A percentile compares a stretch with the other conserved stretches of the same genome.
Conservation (phyloP, 352 stramenopile species). For the Phytophthora crassamura region DNA sequence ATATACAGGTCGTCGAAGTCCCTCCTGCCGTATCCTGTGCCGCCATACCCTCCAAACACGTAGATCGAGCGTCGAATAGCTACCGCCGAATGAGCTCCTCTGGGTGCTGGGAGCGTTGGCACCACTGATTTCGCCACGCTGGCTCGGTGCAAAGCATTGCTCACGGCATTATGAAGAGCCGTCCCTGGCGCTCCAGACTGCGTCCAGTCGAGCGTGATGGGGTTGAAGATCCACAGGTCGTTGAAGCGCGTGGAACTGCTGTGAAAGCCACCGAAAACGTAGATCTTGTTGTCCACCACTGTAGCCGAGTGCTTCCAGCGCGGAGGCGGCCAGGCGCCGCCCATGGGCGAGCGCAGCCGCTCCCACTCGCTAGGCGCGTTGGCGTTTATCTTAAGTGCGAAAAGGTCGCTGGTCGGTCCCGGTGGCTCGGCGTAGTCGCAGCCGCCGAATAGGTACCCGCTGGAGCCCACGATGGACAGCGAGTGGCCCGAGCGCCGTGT, state of each 20-base stretch:
- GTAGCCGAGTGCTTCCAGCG: conserved; percentile 93
- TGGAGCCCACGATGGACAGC: conserved; percentile 91
- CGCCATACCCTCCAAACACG: conserved; percentile 97
- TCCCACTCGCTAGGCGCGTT: conserved; percentile 80
- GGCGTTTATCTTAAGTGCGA: conserved; percentile 90
- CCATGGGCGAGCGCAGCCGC: conserved; percentile 52
- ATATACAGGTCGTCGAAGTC: conserved; percentile 96
- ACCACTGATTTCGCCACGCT: conserved; percentile 35
- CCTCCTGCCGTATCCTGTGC: conserved; percentile 88
- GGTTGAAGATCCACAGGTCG: conserved; percentile 97
- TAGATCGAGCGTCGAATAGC: conserved; percentile 87
- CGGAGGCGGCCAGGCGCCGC: conserved; percentile 43
- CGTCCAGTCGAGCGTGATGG: conserved; percentile 92
- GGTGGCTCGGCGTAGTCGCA: conserved; percentile 89
- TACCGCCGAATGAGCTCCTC: conserved; percentile 91
- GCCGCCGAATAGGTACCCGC: conserved; percentile 94
- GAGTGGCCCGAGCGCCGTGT: conserved; percentile 93
- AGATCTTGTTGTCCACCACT: conserved; percentile 88
- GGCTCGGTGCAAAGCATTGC: conserved; percentile 60
- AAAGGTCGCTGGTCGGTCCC: conserved; percentile 94
- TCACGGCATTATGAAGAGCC: conserved; percentile 6
- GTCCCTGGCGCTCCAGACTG: conserved; percentile 38
- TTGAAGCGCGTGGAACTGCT: conserved; percentile 91
- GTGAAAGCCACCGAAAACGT: conserved; percentile 96
- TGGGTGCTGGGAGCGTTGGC: conserved; percentile 67